Conservation (phyloP, 768 basidiomycete genomes). For the Auricularia sp. region DNA sequence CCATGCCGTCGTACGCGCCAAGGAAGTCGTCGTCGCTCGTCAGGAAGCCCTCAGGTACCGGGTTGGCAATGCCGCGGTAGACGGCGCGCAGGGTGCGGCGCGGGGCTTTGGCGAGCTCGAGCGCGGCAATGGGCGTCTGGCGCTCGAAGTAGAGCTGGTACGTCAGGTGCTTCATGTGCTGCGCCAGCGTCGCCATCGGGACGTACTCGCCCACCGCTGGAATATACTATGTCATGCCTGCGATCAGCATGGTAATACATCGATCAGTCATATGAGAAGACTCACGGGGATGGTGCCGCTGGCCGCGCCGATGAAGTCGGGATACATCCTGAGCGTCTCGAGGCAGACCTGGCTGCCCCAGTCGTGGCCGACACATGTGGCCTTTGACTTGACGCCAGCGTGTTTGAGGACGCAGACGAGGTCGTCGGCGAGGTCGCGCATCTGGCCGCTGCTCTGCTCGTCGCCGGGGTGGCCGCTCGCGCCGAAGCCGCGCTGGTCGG, state of each 20-base stretch:
- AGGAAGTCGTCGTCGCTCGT: slow-evolving; percentile 39
- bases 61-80: slow-evolving; percentile 39
- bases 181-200: slow-evolving; percentile 31
- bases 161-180: slow-evolving; percentile 38
- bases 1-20: slow-evolving; percentile 26
- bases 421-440: slow-evolving; percentile 53
- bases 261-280: too few species aligned
- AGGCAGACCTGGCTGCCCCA: slow-evolving; percentile 61
- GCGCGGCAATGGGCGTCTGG: slow-evolving; percentile 35
- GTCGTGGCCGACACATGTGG: slow-evolving; percentile 63
- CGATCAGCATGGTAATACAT: neutral
- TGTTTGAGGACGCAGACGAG: slow-evolving; percentile 51
- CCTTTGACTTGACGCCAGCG: slow-evolving; percentile 32
- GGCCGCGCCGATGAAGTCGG: slow-evolving; percentile 51
- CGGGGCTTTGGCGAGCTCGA: slow-evolving; percentile 47
- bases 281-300: slow-evolving; percentile 28
- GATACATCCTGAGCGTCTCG: slow-evolving; percentile 56
- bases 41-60: slow-evolving; percentile 48
- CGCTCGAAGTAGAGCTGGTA: slow-evolving; percentile 51
- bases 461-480: slow-evolving; percentile 57
- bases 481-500: slow-evolving; percentile 63
- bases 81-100: slow-evolving; percentile 48
- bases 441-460: slow-evolving; percentile 43
- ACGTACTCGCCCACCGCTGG: slow-evolving; percentile 39
- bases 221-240: slow-evolving; percentile 40